Evolutionary conservation across 805 yeast genomes (phyloP), one percentile per base, ranked within the genome.

Genomic region (Yarrowia divulgata): DNA sequence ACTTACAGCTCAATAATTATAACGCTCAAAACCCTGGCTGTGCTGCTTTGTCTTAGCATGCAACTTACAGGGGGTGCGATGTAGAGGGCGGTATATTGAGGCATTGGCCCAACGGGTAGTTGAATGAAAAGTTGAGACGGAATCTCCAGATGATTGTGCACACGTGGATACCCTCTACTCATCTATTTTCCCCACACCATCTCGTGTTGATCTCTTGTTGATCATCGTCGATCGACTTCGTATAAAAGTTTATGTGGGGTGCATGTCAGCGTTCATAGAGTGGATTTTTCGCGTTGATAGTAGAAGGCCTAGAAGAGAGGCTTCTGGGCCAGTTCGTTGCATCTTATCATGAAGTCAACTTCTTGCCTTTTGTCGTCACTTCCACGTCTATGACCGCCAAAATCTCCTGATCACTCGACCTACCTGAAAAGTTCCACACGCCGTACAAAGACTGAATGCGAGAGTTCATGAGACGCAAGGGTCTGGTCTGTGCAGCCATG

Each of bases 41-140:
- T 23, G 60, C 60, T 19, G 43, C 29, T 29, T 52, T 52, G 58
- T 52, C 58, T 52, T 52, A 52, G 58, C 58, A 52, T 35, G 42
- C 32, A 52, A 52, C 57, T 29, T 50, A 52, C 58, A 52, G 58
- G 58, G 58, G 58, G 42, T 35, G 13, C 18, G 29, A 5, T 13
- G n/a, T 18, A 52, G 32, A 35, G 14, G 35, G 58, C 43, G 43
- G 10, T 35, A 18, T 45, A 18, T 10, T 1, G 19, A 2, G 1
- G 32, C 29, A 19, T 45, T 14, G 49, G 10, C 6, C 13, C 14
- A 16, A 18, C 16, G 40, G 57, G 29, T 50, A 34, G 40, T 10
- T 18, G 29, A 48, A 14, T 10, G 1, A 29, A 16, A 12, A 12
- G 35, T 5, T 9, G 13, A 3, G 10, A 4, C 43, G 16, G 9